Conservation (phyloP, 225 moss, liverwort and hornwort genomes). For the Lunularia cruciata region DNA sequence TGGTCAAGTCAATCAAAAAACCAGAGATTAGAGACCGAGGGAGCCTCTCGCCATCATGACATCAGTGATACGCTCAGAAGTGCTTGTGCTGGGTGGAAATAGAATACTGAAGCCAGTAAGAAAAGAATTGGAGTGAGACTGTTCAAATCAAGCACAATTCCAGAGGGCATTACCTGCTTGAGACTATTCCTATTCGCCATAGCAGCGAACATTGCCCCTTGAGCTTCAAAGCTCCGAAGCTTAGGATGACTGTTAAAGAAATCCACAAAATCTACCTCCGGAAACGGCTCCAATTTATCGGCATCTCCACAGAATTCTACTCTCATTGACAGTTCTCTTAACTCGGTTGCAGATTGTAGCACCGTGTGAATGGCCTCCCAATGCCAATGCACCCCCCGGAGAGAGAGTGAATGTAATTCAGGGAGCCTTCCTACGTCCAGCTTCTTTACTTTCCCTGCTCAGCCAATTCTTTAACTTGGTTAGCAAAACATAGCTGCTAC, state of each 20-base stretch:
- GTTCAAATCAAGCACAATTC: not conserved
- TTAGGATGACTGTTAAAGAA: conserved; percentile 49
- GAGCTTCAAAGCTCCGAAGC: conserved; percentile 50
- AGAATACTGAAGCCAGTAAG: too few species aligned
- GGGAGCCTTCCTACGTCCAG: conserved; percentile 51
- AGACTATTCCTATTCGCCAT: conserved; percentile 51
- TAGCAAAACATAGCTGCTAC: too few species aligned
- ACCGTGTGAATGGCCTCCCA: conserved; percentile 54
- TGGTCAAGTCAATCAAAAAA: conserved; percentile 16
- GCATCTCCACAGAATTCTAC: conserved; percentile 60
- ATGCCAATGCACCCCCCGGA: conserved; percentile 55
- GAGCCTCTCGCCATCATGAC: not conserved
- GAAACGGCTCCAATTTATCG: conserved; percentile 52
- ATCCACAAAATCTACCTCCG: conserved; percentile 51
- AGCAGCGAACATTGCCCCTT: conserved; percentile 57
- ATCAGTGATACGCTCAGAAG: too few species aligned
- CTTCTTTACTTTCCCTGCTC: conserved; percentile 54
- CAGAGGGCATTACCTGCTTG: conserved; percentile 38
- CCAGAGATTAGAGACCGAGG: not conserved
- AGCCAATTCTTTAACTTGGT: not conserved
- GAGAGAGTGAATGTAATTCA: conserved; percentile 47
- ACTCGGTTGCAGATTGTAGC: conserved; percentile 48
- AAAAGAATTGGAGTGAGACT: not conserved
- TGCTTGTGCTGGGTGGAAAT: too few species aligned
- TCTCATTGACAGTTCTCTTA: conserved; percentile 52